Conservation (phyloP, 2,329 filamentous ascomycete genomes). For the Aureobasidium sp. region DNA sequence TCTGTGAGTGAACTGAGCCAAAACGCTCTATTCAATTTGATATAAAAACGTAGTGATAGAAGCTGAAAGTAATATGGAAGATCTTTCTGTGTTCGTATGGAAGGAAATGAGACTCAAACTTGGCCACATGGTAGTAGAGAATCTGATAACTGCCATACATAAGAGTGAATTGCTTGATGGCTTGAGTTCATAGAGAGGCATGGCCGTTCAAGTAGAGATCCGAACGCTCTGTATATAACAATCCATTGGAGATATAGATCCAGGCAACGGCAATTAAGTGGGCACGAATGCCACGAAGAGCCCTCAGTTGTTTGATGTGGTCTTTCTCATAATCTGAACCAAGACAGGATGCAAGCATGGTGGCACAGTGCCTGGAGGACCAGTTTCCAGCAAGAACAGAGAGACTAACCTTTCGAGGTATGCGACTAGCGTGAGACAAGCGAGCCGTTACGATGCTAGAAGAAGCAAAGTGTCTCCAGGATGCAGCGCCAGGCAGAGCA, state of each 20-base stretch:
- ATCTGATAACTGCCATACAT: background rate
- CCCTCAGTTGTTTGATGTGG: too few relatives aligned
- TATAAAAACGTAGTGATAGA: background rate
- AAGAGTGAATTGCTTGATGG: background rate
- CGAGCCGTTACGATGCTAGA: background rate
- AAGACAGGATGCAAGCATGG: too few relatives aligned
- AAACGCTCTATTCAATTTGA: background rate
- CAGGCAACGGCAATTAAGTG: too few relatives aligned
- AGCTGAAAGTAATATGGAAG: background rate
- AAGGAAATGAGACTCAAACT: too few relatives aligned
- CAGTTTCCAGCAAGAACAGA: background rate
- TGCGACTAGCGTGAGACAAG: background rate
- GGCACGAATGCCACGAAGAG: background rate
- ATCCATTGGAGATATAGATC: too few relatives aligned
- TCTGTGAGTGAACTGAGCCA: background rate
- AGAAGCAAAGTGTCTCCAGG: conserved; percentile 5
- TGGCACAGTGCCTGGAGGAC: too few relatives aligned
- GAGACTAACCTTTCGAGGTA: conserved; percentile 1
- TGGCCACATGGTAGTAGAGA: too few relatives aligned
- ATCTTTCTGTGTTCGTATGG: too few relatives aligned
- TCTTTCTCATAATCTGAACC: too few relatives aligned
- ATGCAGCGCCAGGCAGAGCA: conserved; percentile 4
- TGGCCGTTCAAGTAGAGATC: background rate
- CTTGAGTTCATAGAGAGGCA: too few relatives aligned
- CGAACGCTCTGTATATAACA: too few relatives aligned